Evolutionary conservation across 2,329 filamentous ascomycete species (phyloP), one percentile per base, ranked within the genome.

Genomic region (Fragosphaeria purpurea): DNA sequence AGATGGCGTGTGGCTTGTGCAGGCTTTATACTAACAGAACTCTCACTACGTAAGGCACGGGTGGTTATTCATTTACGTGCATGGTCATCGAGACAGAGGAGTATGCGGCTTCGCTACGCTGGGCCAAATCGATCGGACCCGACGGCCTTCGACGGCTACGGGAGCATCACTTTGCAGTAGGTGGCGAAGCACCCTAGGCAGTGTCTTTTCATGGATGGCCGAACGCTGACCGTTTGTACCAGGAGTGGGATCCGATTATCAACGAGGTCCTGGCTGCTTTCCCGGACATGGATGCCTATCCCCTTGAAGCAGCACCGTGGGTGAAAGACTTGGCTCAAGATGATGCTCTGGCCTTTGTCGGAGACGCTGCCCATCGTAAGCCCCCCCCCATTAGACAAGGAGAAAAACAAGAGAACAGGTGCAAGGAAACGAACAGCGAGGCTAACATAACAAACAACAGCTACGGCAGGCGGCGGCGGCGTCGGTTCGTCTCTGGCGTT

Each of bases 361-460:
- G 53, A 13, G 53, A 55, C 32, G 53, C 53, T 22, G 50, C 53
- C 7, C 53, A 55, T 31, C 53, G 44, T 46, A 40, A 12, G n/a
- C n/a, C n/a, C n/a, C n/a, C n/a, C n/a, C n/a, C n/a, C n/a, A n/a
- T n/a, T n/a, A n/a, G n/a, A n/a, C n/a, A n/a, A n/a, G n/a, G n/a
- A n/a, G n/a, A n/a, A n/a, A n/a, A n/a, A n/a, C n/a, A n/a, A n/a
- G n/a, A n/a, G n/a, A n/a, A n/a, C n/a, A n/a, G n/a, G n/a, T n/a
- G n/a, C n/a, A n/a, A n/a, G n/a, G n/a, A n/a, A n/a, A 22, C 22
- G 22, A 22, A 22, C 22, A 22, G 22, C 3, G 22, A 22, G 22
- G 22, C 22, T 22, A 22, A 22, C 22, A 22, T 22, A 22, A 22
- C 22, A 2, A 22, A 22, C 22, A 22, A 6, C 34, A 40, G 44